A percentile compares a stretch with the other conserved stretches of the same genome.
These are phyloP conservation scores for Triglochin maritima DNA, from an alignment of 106 monocot species.

Conservation along the genomic window DNA sequence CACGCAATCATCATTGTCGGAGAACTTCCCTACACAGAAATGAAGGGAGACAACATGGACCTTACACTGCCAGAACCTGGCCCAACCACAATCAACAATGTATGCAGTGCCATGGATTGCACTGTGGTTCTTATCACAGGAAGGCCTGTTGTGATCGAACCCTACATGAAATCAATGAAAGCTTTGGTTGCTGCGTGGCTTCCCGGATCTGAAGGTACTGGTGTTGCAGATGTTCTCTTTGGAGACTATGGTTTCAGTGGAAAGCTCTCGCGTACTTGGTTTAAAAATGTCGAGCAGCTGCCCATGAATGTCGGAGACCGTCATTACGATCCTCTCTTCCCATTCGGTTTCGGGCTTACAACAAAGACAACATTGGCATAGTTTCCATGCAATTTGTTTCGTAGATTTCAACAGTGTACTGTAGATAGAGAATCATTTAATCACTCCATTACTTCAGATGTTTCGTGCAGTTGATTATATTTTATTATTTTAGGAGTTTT, in stretches of 20 bases:
- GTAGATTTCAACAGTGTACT: no score
- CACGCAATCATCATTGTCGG: no score
- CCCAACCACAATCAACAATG: no score
- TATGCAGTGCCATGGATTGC: no score
- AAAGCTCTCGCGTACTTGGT: slow-evolving; percentile 12
- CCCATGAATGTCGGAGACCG: slow-evolving; percentile 13
- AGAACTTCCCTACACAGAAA: no score
- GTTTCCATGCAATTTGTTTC: no score
- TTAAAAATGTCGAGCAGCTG: slow-evolving; percentile 7
- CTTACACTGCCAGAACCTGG: no score
- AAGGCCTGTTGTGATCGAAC: slow-evolving; percentile 56
- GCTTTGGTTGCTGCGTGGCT: slow-evolving; percentile 62
- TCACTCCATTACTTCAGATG: no score
- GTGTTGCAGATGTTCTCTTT: slow-evolving; percentile 13
- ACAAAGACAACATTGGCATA: background rate
- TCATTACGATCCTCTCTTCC: slow-evolving; percentile 16
- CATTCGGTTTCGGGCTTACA: slow-evolving; percentile 7
- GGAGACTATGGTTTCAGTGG: slow-evolving; percentile 14
- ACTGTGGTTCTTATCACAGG: slow-evolving; percentile 29
- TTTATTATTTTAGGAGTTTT: no score
- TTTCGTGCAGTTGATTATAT: no score
- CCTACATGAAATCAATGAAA: slow-evolving; percentile 33
- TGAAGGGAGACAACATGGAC: no score
- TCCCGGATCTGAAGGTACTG: slow-evolving; percentile 9
- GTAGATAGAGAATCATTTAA: no score